These are phyloP conservation scores for Glomus cerebriforme DNA, from an alignment of 192 early-diverging fungal species.

Conservation along the genomic window DNA sequence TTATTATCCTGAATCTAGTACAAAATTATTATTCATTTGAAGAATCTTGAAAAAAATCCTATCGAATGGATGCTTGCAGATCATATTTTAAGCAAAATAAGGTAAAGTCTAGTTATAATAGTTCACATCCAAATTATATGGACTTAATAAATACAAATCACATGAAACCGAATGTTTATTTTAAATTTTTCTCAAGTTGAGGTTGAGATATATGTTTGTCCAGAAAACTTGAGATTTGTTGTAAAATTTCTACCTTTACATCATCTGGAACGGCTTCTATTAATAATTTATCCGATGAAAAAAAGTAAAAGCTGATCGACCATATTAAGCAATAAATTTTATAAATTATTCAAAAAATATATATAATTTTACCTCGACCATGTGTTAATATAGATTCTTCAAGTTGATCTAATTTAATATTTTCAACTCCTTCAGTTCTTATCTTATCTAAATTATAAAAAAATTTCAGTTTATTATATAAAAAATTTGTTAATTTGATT, in stretches of 20 bases:
- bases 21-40: background rate
- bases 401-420: background rate
- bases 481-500: too few relatives aligned
- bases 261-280: background rate
- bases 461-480: too few relatives aligned
- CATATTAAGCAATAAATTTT: background rate
- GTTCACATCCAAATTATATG: background rate
- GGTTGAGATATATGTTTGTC: background rate
- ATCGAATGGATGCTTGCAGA: background rate
- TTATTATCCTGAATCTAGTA: background rate
- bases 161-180: background rate
- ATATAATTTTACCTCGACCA: background rate
- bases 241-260: background rate
- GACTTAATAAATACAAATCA: background rate
- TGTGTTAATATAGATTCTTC: background rate
- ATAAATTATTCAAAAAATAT: background rate
- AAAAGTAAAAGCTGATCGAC: background rate
- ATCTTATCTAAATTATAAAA: background rate
- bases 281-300: background rate
- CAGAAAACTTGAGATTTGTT: background rate
- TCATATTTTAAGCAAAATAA: background rate
- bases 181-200: background rate
- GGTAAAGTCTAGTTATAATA: background rate
- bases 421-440: background rate
- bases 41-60: background rate